Percentiles rank a stretch among this genome's conserved stretches.
Evolutionary conservation across 345 rosid species (phyloP).

Genomic region (Cardiospermum halicacabum): DNA sequence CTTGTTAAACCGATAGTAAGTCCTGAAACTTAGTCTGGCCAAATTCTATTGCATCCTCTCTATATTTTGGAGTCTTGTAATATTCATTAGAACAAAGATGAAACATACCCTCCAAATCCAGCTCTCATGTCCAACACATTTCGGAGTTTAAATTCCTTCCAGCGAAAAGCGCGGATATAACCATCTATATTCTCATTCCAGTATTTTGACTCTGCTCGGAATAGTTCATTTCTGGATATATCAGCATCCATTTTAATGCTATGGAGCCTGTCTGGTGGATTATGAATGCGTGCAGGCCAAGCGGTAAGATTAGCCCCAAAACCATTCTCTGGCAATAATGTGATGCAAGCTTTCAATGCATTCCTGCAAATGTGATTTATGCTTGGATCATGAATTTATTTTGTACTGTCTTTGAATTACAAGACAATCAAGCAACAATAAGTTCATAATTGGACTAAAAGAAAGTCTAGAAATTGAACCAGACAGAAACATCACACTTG

Average conservation of each 20-base stretch:
- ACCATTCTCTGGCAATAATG: constrained; percentile 44
- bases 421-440: not conserved
- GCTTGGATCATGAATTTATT: not conserved
- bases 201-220: constrained; percentile 56
- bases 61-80: not conserved
- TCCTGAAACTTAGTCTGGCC: not conserved
- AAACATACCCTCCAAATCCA: constrained; percentile 61
- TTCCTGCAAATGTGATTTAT: constrained; percentile 37
- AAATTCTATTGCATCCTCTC: not conserved
- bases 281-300: constrained; percentile 63
- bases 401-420: not conserved
- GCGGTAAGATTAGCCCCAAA: constrained; percentile 49
- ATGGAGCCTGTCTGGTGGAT: constrained; percentile 56
- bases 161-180: constrained; percentile 42
- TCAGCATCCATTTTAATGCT: constrained; percentile 56
- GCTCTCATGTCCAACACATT: constrained; percentile 72
- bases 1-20: not conserved
- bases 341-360: constrained; percentile 49
- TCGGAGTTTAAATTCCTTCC: constrained; percentile 47
- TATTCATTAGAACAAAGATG: not conserved
- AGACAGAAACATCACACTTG: not conserved
- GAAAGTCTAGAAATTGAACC: not conserved
- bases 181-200: constrained; percentile 53
- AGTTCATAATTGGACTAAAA: not conserved
- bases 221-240: constrained; percentile 54